phyloP scores from a whole-genome alignment of 1,284 basidiomycete species.

The Puccinia novopanici region DNA sequence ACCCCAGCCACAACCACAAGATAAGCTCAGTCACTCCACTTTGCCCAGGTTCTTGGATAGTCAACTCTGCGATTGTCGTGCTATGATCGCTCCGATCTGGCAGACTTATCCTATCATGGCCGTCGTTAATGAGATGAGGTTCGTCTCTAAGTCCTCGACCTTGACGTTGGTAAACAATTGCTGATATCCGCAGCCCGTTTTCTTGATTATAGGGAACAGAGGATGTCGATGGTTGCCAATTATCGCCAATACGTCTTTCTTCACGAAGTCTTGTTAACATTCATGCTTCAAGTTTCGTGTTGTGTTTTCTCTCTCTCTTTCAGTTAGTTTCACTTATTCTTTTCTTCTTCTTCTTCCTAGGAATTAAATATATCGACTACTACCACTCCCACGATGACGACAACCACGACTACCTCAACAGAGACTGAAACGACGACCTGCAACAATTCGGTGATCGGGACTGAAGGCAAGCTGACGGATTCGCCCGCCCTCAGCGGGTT shows the following conservation, averaged over 20 bases:
- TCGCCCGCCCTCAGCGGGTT: not conserved
- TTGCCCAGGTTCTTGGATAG: slow-evolving; percentile 31
- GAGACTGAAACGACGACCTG: not conserved
- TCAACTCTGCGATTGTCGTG: slow-evolving; percentile 22
- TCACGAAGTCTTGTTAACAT: slow-evolving; percentile 53
- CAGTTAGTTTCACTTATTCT: not conserved
- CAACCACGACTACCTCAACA: not conserved
- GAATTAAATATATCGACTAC: not conserved
- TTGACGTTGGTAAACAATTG: too few relatives aligned
- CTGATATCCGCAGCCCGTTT: too few relatives aligned
- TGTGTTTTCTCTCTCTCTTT: not conserved
- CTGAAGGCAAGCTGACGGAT: not conserved
- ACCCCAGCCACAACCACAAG: not conserved
- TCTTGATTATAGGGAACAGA: slow-evolving; percentile 54
- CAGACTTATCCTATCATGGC: too few relatives aligned
- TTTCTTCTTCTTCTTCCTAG: not conserved
- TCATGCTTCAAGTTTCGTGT: slow-evolving; percentile 18
- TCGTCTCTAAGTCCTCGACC: too few relatives aligned
- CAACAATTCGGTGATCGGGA: not conserved
- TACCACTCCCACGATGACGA: not conserved
- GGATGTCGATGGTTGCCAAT: slow-evolving; percentile 59
- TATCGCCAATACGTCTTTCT: slow-evolving; percentile 56
- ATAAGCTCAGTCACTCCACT: not conserved
- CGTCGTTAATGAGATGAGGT: too few relatives aligned
- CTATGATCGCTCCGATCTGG: slow-evolving; percentile 18